These are phyloP conservation scores for Lepidium didymum DNA, from an alignment of 345 rosid species.

Conservation along the genomic window DNA sequence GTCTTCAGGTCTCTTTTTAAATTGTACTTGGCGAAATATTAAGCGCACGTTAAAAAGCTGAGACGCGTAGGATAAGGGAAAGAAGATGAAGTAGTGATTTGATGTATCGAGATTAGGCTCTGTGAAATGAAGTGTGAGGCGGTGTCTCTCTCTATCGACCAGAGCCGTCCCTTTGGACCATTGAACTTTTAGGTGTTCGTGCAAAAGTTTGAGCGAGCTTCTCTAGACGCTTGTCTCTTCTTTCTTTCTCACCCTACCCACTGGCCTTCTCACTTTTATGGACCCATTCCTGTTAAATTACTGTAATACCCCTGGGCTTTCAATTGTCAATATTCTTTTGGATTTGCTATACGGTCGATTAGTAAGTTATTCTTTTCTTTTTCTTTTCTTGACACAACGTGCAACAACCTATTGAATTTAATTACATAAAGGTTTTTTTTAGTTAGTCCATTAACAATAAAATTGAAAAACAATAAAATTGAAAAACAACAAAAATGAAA, in stretches of 20 bases:
- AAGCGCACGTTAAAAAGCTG: slow-evolving; percentile 21
- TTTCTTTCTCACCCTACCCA: background rate
- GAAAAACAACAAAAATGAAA: no score
- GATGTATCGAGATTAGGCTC: slow-evolving; percentile 18
- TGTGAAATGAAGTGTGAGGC: no score
- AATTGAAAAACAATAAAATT: no score
- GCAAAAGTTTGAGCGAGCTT: slow-evolving; percentile 31
- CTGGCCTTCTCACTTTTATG: slow-evolving; percentile 6
- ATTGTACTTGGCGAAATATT: background rate
- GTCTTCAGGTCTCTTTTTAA: slow-evolving; percentile 10
- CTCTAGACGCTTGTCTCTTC: slow-evolving; percentile 32
- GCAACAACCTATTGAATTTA: no score
- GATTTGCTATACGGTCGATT: background rate
- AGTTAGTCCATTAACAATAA: no score
- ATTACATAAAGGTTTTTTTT: no score
- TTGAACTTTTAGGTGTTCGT: slow-evolving; percentile 35
- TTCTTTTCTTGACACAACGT: no score
- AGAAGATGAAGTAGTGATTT: slow-evolving; percentile 10
- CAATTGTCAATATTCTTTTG: background rate
- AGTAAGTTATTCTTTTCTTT: no score
- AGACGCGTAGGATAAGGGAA: slow-evolving; percentile 24
- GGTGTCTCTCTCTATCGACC: slow-evolving; percentile 10
- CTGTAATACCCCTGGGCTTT: background rate
- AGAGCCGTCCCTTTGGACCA: slow-evolving; percentile 30
- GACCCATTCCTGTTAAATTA: background rate